These are phyloP conservation scores for Lobosporangium transversale DNA, from an alignment of 192 early-diverging fungal genomes.

Conservation along the genomic window DNA sequence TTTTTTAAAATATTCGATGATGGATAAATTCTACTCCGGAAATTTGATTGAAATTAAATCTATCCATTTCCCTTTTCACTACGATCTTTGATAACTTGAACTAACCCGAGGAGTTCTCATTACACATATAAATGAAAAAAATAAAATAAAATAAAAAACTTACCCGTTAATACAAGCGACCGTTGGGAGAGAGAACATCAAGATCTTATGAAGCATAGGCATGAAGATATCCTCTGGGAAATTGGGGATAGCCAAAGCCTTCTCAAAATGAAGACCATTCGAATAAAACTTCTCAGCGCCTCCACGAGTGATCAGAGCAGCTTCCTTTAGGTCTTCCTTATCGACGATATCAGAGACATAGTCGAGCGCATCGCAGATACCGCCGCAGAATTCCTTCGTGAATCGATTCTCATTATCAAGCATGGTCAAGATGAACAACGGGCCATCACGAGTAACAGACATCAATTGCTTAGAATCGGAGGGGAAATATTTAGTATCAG, in stretches of 20 bases:
- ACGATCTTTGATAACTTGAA: too few relatives aligned
- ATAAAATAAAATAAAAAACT: too few relatives aligned
- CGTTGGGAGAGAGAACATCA: slow-evolving; percentile 75
- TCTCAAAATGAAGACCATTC: slow-evolving; percentile 71
- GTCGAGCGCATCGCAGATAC: slow-evolving; percentile 70
- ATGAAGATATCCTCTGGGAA: slow-evolving; percentile 66
- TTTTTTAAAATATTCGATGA: too few relatives aligned
- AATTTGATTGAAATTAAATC: too few relatives aligned
- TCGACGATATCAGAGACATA: slow-evolving; percentile 59
- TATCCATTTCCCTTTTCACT: too few relatives aligned
- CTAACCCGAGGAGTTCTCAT: too few relatives aligned
- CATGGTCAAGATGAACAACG: slow-evolving; percentile 72
- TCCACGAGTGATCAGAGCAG: slow-evolving; percentile 70
- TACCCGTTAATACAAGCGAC: slow-evolving; percentile 80
- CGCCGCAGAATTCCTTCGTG: slow-evolving; percentile 62
- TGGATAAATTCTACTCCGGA: too few relatives aligned
- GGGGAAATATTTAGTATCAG: slow-evolving; percentile 15
- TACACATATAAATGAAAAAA: too few relatives aligned
- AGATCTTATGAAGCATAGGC: slow-evolving; percentile 66
- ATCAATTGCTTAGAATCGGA: slow-evolving; percentile 11
- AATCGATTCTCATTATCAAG: slow-evolving; percentile 77
- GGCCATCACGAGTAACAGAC: slow-evolving; percentile 53
- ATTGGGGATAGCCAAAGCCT: slow-evolving; percentile 50
- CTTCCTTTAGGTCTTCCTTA: slow-evolving; percentile 55
- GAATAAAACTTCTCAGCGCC: slow-evolving; percentile 74